Percentiles rank a stretch among this genome's conserved stretches.
Evolutionary conservation across 1,284 basidiomycete species (phyloP).

Genomic region (Ustilago xerochloae): DNA sequence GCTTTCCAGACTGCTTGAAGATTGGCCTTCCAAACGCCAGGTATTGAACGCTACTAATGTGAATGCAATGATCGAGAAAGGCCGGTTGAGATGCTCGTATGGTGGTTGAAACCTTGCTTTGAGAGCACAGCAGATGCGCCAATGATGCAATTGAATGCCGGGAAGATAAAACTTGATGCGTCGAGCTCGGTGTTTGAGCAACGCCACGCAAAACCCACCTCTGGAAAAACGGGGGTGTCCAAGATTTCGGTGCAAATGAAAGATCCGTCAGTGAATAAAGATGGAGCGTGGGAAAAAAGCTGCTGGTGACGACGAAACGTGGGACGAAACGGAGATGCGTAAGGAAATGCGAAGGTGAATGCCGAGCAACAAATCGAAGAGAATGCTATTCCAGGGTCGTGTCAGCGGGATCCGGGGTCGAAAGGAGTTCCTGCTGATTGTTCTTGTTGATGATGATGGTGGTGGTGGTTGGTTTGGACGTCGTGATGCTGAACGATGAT

Average conservation of each 20-base stretch:
- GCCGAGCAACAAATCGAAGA: not conserved
- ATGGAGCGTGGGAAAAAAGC: not conserved
- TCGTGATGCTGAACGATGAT: not conserved
- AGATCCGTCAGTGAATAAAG: not conserved
- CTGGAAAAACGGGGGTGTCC: not conserved
- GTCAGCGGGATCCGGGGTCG: not conserved
- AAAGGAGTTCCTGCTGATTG: not conserved
- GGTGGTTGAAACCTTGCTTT: no score
- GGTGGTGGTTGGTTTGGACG: not conserved
- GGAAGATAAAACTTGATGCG: not conserved
- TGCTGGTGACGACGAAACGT: not conserved
- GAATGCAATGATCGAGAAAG: no score
- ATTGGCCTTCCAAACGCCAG: no score
- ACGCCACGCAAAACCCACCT: not conserved
- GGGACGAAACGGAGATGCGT: not conserved
- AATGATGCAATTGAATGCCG: constrained; percentile 1
- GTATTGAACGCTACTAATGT: no score
- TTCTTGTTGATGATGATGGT: not conserved
- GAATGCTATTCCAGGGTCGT: not conserved
- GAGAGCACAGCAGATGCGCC: not conserved
- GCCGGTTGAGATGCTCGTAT: no score
- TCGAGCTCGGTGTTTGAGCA: not conserved
- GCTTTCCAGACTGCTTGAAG: no score
- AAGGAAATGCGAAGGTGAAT: not conserved
- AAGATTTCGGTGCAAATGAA: not conserved